Evolutionary conservation across 805 yeast genomes (phyloP).

Genomic region (Diddensiella transvaalensis): DNA sequence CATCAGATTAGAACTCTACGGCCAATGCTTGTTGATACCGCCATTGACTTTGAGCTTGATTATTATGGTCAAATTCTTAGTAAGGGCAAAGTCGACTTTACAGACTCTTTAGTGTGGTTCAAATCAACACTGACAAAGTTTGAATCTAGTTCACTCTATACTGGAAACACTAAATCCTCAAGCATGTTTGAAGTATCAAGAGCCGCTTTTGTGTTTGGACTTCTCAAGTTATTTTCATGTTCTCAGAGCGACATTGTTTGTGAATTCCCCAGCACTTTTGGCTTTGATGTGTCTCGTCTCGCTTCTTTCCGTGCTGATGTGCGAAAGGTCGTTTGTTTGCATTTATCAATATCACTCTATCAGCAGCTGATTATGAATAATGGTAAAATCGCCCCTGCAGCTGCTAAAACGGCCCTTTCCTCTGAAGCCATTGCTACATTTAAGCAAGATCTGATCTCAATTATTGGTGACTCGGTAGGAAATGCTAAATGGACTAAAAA

Average conservation of each 20-base stretch:
- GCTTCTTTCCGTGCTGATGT: conserved; percentile 79
- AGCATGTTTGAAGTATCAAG: conserved; percentile 22
- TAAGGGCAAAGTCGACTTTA: conserved; percentile 54
- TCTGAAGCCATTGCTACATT: conserved; percentile 41
- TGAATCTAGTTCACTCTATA: conserved; percentile 6
- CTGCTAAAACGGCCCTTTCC: conserved; percentile 29
- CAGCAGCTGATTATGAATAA: conserved; percentile 52
- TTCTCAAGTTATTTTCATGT: conserved; percentile 62
- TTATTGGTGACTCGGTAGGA: conserved; percentile 81
- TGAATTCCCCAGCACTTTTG: conserved; percentile 78
- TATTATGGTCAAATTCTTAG: conserved; percentile 49
- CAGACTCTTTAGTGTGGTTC: conserved; percentile 67
- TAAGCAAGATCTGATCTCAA: conserved; percentile 70
- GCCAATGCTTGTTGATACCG: conserved; percentile 80
- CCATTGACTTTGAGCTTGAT: conserved; percentile 84
- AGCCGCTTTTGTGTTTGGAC: conserved; percentile 23
- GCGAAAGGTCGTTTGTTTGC: conserved; percentile 76
- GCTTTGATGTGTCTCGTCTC: conserved; percentile 79
- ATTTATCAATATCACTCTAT: conserved; percentile 67
- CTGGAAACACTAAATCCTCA: background rate
- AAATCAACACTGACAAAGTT: conserved; percentile 25
- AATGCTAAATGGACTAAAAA: conserved; percentile 89
- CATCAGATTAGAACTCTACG: conserved; percentile 85
- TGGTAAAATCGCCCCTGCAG: conserved; percentile 30
- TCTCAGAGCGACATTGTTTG: conserved; percentile 61